Percentiles rank a stretch among this genome's conserved stretches.
phyloP scores from a whole-genome alignment of 306 rosid species.

The Fagus crenata region DNA sequence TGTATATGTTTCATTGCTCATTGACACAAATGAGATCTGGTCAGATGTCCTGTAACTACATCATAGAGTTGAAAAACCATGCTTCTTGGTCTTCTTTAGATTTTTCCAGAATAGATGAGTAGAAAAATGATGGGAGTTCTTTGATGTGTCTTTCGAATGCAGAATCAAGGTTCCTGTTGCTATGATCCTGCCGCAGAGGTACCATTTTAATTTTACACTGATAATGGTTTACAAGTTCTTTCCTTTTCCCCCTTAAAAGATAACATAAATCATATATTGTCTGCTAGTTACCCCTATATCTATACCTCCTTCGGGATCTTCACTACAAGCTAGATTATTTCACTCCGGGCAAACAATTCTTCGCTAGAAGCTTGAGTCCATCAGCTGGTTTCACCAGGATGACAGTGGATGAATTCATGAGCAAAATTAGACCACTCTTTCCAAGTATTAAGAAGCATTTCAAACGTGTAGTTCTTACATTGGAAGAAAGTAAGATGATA shows the following conservation, averaged over 20 bases:
- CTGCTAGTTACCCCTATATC: constrained; percentile 36
- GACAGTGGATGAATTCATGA: constrained; percentile 24
- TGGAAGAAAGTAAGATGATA: constrained; percentile 26
- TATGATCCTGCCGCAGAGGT: constrained; percentile 43
- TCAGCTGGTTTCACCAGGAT: constrained; percentile 37
- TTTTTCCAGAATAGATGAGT: background rate
- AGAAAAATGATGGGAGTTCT: background rate
- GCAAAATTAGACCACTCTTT: constrained; percentile 31
- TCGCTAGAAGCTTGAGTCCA: constrained; percentile 26
- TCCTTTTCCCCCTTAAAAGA: background rate
- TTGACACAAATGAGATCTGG: background rate
- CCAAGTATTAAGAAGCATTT: constrained; percentile 37
- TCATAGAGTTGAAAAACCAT: background rate
- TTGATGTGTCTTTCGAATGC: constrained; percentile 19
- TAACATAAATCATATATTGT: background rate
- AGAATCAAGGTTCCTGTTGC: constrained; percentile 37
- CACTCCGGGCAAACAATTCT: constrained; percentile 32
- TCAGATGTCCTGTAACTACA: background rate
- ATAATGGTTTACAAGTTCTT: background rate
- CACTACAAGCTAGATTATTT: constrained; percentile 39
- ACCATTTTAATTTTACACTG: constrained; percentile 10
- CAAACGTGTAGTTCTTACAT: constrained; percentile 22
- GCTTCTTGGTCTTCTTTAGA: background rate
- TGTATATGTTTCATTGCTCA: background rate
- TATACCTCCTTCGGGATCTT: constrained; percentile 44